Percentiles rank a stretch among this genome's conserved stretches.
Evolutionary conservation across 2,329 filamentous ascomycete genomes (phyloP).

Genomic region (Cytospora leucostoma): DNA sequence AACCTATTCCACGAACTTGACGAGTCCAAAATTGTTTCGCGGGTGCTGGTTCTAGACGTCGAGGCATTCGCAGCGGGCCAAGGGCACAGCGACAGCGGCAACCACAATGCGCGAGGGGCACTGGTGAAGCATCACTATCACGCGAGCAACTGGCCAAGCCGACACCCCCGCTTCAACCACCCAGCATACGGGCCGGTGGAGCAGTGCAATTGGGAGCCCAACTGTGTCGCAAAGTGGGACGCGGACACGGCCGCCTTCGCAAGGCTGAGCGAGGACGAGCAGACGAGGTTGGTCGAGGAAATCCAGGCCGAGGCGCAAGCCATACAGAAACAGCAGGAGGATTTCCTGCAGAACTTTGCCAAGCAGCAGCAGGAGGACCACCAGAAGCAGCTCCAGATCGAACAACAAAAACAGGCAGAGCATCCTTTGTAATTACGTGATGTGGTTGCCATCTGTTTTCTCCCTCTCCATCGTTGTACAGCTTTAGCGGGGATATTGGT

Average conservation of each 20-base stretch:
- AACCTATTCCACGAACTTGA: conserved; percentile 64
- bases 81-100: conserved; percentile 72
- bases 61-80: conserved; percentile 74
- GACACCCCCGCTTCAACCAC: conserved; percentile 67
- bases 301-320: conserved; percentile 38
- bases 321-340: conserved; percentile 31
- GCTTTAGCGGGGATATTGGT: too few species aligned
- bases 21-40: conserved; percentile 65
- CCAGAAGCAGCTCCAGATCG: conserved; percentile 9
- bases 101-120: conserved; percentile 65
- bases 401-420: conserved; percentile 10
- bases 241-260: conserved; percentile 63
- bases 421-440: background rate
- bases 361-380: conserved; percentile 18
- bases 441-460: background rate
- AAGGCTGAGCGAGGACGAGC: conserved; percentile 58
- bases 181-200: conserved; percentile 71
- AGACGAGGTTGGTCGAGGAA: conserved; percentile 50
- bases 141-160: conserved; percentile 69
- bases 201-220: conserved; percentile 67
- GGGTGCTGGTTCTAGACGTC: conserved; percentile 67
- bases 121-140: conserved; percentile 76
- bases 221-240: conserved; percentile 68
- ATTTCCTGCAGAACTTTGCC: conserved; percentile 17
- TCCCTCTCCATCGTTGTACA: background rate